phyloP scores from a whole-genome alignment of 2,329 filamentous ascomycete genomes.

The Massarina eburnea region DNA sequence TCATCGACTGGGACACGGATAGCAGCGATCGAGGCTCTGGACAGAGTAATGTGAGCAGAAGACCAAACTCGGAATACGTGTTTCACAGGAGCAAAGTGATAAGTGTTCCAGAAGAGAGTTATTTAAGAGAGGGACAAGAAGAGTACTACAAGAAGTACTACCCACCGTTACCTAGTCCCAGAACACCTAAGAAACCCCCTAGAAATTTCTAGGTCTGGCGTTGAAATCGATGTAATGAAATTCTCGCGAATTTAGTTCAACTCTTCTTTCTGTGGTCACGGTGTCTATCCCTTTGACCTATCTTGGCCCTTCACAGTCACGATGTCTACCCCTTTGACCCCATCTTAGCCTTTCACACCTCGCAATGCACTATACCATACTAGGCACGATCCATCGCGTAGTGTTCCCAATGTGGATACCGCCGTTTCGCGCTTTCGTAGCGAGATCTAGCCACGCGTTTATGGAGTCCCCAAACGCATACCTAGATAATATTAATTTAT shows the following conservation, averaged over 20 bases:
- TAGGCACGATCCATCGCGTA: too few relatives aligned
- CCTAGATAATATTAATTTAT: too few relatives aligned
- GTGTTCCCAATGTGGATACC: too few relatives aligned
- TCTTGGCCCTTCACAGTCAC: too few relatives aligned
- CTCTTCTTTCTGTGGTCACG: not conserved
- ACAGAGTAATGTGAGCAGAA: conserved; percentile 13
- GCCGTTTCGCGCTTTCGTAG: too few relatives aligned
- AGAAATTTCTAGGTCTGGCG: not conserved
- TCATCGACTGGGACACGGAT: conserved; percentile 27
- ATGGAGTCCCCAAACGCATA: too few relatives aligned
- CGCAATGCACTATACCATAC: too few relatives aligned
- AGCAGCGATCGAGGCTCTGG: conserved; percentile 17
- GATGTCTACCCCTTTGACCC: too few relatives aligned
- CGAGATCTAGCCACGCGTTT: too few relatives aligned
- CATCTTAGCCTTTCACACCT: too few relatives aligned
- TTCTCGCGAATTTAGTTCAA: not conserved
- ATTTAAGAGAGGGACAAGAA: conserved; percentile 21
- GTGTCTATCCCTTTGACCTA: not conserved
- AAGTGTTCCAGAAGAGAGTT: conserved; percentile 24
- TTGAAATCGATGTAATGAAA: not conserved
- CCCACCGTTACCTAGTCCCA: conserved; percentile 23
- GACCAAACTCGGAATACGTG: conserved; percentile 25
- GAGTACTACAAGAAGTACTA: conserved; percentile 24
- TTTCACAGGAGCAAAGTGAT: conserved; percentile 32
- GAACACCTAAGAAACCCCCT: conserved; percentile 3